Percentiles rank a stretch among this genome's conserved stretches.
Evolutionary conservation across 495 filamentous ascomycete genomes (phyloP).

Genomic region (Rostrohypoxylon terebratum): DNA sequence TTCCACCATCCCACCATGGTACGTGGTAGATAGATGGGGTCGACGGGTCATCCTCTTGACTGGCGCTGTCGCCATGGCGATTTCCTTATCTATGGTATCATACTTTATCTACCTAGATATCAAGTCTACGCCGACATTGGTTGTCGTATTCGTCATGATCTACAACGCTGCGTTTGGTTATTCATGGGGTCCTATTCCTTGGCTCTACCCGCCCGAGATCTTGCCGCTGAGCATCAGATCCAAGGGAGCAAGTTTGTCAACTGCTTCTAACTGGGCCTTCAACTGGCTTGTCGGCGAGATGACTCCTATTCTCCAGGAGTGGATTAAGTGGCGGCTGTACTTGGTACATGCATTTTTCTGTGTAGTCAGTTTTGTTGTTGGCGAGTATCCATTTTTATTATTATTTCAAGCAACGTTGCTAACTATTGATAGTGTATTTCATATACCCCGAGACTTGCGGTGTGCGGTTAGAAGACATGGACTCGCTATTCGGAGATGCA

Average conservation of each 20-base stretch:
- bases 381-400: constrained; percentile 65
- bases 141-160: constrained; percentile 95
- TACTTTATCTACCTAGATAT: constrained; percentile 95
- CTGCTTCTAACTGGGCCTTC: constrained; percentile 97
- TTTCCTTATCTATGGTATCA: constrained; percentile 91
- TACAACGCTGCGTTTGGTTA: constrained; percentile 98
- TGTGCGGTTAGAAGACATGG: constrained; percentile 96
- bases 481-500: constrained; percentile 88
- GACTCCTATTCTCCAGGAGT: constrained; percentile 90
- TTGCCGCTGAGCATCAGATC: constrained; percentile 95
- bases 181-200: constrained; percentile 98
- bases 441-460: constrained; percentile 97
- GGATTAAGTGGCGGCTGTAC: constrained; percentile 92
- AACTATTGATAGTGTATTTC: constrained; percentile 79
- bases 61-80: constrained; percentile 89
- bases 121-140: constrained; percentile 77
- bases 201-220: constrained; percentile 98
- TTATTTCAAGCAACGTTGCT: constrained; percentile 22
- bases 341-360: constrained; percentile 97
- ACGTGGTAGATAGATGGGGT: constrained; percentile 93
- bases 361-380: constrained; percentile 93
- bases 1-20: constrained; percentile 96
- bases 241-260: constrained; percentile 96
- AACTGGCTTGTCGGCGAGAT: constrained; percentile 97
- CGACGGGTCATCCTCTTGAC: constrained; percentile 90